Conservation (phyloP, 495 filamentous ascomycete species). For the Aspergillus sclerotioniger region DNA sequence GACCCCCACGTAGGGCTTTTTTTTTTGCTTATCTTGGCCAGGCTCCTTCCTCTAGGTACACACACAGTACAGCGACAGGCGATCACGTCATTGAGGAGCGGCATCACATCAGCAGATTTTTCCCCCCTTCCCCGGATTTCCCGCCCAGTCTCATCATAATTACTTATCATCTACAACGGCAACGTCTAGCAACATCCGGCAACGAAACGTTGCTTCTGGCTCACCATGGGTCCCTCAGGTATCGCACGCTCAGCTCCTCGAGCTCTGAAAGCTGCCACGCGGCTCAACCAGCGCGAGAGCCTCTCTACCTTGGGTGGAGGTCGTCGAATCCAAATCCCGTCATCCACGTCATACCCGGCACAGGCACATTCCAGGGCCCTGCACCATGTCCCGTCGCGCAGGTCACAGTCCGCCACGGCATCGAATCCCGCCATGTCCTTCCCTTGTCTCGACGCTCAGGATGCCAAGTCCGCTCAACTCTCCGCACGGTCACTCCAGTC, state of each 20-base stretch:
- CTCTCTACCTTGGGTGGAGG: conserved; percentile 14
- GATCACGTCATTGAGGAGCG: too few species aligned
- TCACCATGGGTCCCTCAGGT: not conserved
- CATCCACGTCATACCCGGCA: not conserved
- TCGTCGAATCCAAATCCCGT: conserved; percentile 15
- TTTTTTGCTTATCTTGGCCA: too few species aligned
- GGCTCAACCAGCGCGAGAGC: conserved; percentile 20
- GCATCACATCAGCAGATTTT: too few species aligned
- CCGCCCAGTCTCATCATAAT: too few species aligned
- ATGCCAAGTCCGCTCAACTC: conserved; percentile 77
- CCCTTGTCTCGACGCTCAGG: conserved; percentile 90
- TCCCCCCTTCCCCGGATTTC: too few species aligned
- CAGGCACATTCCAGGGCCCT: conserved; percentile 14
- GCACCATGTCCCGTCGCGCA: conserved; percentile 22
- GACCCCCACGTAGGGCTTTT: too few species aligned
- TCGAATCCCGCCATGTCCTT: conserved; percentile 93
- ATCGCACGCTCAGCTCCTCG: conserved; percentile 32
- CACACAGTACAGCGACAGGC: too few species aligned
- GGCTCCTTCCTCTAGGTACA: too few species aligned
- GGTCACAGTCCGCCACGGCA: conserved; percentile 32
- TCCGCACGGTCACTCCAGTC: conserved; percentile 65
- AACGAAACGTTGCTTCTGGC: too few species aligned
- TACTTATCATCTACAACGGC: too few species aligned
- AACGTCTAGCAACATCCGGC: too few species aligned
- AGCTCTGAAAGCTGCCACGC: conserved; percentile 11